A percentile compares a stretch with the other conserved stretches of the same genome.
These are phyloP conservation scores for Globisporangium irregulare DNA, from an alignment of 352 stramenopile species.

Conservation along the genomic window DNA sequence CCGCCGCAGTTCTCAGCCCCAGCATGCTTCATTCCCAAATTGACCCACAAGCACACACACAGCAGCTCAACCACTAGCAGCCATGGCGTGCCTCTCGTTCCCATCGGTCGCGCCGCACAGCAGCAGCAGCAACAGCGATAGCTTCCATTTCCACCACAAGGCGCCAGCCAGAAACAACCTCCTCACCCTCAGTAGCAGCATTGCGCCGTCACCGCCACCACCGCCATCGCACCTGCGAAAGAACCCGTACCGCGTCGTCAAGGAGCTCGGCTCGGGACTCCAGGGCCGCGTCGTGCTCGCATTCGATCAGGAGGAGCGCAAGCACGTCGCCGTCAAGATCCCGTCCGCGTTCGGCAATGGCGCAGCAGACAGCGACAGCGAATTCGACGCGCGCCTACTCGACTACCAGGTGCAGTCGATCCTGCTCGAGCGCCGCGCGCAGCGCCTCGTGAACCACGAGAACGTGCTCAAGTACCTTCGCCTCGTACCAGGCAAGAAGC, in stretches of 20 bases:
- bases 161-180: neutral
- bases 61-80: neutral
- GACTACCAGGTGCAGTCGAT: constrained; percentile 65
- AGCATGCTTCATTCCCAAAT: constrained; percentile 2
- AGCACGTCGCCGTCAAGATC: constrained; percentile 73
- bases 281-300: constrained; percentile 65
- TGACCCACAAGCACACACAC: constrained; percentile 3
- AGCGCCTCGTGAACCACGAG: constrained; percentile 47
- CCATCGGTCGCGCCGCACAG: constrained; percentile 3
- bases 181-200: neutral
- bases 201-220: neutral
- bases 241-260: constrained; percentile 44
- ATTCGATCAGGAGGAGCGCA: constrained; percentile 39
- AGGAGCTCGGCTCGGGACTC: constrained; percentile 59
- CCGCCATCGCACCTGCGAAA: constrained; percentile 11
- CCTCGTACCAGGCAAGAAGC: constrained; percentile 41
- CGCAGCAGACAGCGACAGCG: constrained; percentile 11
- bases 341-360: constrained; percentile 40
- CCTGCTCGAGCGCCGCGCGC: constrained; percentile 56
- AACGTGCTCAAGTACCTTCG: constrained; percentile 53
- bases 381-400: constrained; percentile 35
- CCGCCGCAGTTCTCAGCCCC: neutral
- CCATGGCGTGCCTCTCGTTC: constrained; percentile 9
- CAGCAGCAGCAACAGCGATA: constrained; percentile 2
- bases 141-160: constrained; percentile 9